Conservation (phyloP, 2,329 filamentous ascomycete species). For the Plectosphaerella plurivora region DNA sequence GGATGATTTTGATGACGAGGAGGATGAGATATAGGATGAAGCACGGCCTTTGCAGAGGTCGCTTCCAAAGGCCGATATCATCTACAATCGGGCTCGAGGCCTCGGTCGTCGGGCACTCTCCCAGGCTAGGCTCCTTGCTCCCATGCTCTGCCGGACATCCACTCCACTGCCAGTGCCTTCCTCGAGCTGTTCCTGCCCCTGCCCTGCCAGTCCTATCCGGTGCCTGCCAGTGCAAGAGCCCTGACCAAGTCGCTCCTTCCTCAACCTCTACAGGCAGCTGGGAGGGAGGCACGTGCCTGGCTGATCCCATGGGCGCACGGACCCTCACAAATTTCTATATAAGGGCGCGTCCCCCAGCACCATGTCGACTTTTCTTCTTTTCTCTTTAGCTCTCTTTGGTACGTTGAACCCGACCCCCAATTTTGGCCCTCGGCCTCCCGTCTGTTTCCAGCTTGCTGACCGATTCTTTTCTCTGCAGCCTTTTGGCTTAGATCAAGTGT, state of each 20-base stretch:
- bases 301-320: not conserved
- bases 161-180: too few relatives aligned
- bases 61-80: too few relatives aligned
- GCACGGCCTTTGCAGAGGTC: not conserved
- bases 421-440: not conserved
- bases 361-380: constrained; percentile 36
- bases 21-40: constrained; percentile 73
- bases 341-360: not conserved
- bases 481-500: constrained; percentile 86
- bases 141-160: too few relatives aligned
- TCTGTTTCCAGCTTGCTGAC: constrained; percentile 3
- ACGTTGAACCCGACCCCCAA: not conserved
- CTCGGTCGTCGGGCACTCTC: too few relatives aligned
- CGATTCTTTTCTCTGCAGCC: constrained; percentile 16
- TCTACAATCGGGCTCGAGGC: too few relatives aligned
- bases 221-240: too few relatives aligned
- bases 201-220: too few relatives aligned
- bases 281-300: not conserved
- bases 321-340: not conserved
- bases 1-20: constrained; percentile 95
- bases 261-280: too few relatives aligned
- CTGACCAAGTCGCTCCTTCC: too few relatives aligned
- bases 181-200: too few relatives aligned
- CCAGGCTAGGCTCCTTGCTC: too few relatives aligned
- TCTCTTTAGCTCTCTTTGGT: constrained; percentile 49